Evolutionary conservation across 805 yeast genomes (phyloP).

Genomic region (Candida corydali): DNA sequence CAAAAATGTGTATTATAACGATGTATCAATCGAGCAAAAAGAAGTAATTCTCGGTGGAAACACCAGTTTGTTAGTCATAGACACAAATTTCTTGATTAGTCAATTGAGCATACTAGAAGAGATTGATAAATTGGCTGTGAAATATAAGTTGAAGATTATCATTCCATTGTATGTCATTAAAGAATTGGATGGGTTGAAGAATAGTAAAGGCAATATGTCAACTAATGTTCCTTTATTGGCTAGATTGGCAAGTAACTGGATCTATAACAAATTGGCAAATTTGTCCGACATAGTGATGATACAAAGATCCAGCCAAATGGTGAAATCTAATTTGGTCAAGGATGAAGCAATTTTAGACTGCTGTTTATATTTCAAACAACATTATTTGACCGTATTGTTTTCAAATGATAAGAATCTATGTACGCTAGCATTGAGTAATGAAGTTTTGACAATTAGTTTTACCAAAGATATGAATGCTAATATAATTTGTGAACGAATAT

Average conservation of each 20-base stretch:
- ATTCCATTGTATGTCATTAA: constrained; percentile 67
- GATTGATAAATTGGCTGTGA: constrained; percentile 35
- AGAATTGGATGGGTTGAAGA: constrained; percentile 84
- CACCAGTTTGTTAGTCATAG: constrained; percentile 55
- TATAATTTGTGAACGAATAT: constrained; percentile 38
- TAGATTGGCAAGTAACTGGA: constrained; percentile 76
- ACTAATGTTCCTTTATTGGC: constrained; percentile 55
- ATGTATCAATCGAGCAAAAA: constrained; percentile 12
- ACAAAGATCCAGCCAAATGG: constrained; percentile 54
- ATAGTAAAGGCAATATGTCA: constrained; percentile 18
- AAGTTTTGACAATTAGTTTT: constrained; percentile 57
- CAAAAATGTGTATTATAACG: constrained; percentile 13
- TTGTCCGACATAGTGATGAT: constrained; percentile 51
- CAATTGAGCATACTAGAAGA: constrained; percentile 59
- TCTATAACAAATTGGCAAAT: constrained; percentile 55
- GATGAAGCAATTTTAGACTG: constrained; percentile 90
- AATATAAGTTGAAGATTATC: constrained; percentile 49
- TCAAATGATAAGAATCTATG: constrained; percentile 87
- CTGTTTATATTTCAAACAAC: constrained; percentile 56
- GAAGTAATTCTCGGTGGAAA: constrained; percentile 15
- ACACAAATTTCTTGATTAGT: constrained; percentile 78
- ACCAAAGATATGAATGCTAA: constrained; percentile 42
- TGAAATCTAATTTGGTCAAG: constrained; percentile 44
- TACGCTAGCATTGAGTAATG: constrained; percentile 67
- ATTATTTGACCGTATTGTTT: constrained; percentile 50